phyloP scores from a whole-genome alignment of 2,329 filamentous ascomycete genomes.

The Sphaceloma murrayae region DNA sequence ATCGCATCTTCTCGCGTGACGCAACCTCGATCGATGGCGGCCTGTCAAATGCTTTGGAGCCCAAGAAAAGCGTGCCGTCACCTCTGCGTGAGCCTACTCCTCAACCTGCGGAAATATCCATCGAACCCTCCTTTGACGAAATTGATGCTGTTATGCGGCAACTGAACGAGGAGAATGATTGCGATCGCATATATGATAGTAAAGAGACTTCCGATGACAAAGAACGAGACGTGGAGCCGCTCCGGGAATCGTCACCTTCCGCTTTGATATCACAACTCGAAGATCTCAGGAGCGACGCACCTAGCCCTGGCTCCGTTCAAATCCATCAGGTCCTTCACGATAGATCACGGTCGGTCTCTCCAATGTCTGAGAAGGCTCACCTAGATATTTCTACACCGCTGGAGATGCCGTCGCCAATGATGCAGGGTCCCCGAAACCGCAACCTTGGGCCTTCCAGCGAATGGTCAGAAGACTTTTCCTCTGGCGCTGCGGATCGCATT shows the following conservation, averaged over 20 bases:
- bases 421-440: slow-evolving; percentile 55
- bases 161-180: slow-evolving; percentile 62
- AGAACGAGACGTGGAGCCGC: slow-evolving; percentile 23
- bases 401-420: slow-evolving; percentile 20
- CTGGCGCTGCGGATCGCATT: slow-evolving; percentile 74
- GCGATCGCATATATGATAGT: slow-evolving; percentile 33
- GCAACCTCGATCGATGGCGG: background rate
- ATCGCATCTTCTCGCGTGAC: slow-evolving; percentile 19
- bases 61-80: slow-evolving; percentile 28
- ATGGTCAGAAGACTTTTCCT: slow-evolving; percentile 72
- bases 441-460: slow-evolving; percentile 67
- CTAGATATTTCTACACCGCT: background rate
- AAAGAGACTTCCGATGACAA: slow-evolving; percentile 24
- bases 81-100: slow-evolving; percentile 28
- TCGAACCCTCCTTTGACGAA: slow-evolving; percentile 63
- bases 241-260: slow-evolving; percentile 3
- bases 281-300: slow-evolving; percentile 48
- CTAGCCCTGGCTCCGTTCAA: slow-evolving; percentile 56
- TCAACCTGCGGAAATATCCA: slow-evolving; percentile 39
- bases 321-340: background rate
- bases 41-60: slow-evolving; percentile 21
- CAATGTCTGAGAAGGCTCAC: slow-evolving; percentile 13
- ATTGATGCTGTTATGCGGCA: slow-evolving; percentile 90
- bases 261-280: slow-evolving; percentile 2
- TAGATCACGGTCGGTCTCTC: slow-evolving; percentile 16